These are phyloP conservation scores for Recurvomyces mirabilis DNA, from an alignment of 495 filamentous ascomycete species.

Conservation along the genomic window DNA sequence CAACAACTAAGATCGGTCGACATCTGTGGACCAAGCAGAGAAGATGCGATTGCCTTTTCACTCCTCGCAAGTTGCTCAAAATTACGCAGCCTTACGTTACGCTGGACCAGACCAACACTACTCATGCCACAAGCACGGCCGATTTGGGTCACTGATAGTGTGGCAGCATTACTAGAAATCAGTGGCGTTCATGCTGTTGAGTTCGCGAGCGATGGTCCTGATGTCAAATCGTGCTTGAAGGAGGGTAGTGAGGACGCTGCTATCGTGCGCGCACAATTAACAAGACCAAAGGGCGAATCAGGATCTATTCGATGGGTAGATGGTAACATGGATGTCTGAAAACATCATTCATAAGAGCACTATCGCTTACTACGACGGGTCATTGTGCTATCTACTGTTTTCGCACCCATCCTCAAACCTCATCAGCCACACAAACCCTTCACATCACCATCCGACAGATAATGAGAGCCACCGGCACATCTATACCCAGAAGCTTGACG, in stretches of 20 bases:
- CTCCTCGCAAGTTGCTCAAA: slow-evolving; percentile 12
- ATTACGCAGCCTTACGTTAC: slow-evolving; percentile 5
- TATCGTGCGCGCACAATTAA: slow-evolving; percentile 7
- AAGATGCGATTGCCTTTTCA: slow-evolving; percentile 19
- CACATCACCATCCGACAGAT: slow-evolving; percentile 31
- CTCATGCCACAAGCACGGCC: slow-evolving; percentile 3
- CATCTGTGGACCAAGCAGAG: slow-evolving; percentile 5
- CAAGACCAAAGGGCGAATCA: slow-evolving; percentile 4
- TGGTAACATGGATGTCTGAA: slow-evolving; percentile 14
- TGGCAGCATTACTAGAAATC: slow-evolving; percentile 10
- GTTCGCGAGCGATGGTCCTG: neutral
- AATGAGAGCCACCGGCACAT: slow-evolving; percentile 44
- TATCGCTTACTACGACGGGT: too few relatives aligned
- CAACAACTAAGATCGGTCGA: slow-evolving; percentile 2
- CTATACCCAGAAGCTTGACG: slow-evolving; percentile 32
- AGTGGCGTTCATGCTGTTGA: slow-evolving; percentile 8
- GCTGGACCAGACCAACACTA: slow-evolving; percentile 3
- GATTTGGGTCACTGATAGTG: slow-evolving; percentile 12
- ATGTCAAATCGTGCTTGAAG: slow-evolving; percentile 5
- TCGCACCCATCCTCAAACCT: too few relatives aligned
- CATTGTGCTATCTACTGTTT: too few relatives aligned
- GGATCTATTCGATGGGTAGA: slow-evolving; percentile 8
- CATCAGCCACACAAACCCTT: neutral
- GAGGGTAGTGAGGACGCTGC: slow-evolving; percentile 5
- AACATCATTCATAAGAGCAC: too few relatives aligned